A percentile compares a stretch with the other conserved stretches of the same genome.
Conservation (phyloP, 1,284 basidiomycete species). For the Leccinum solheimii region DNA sequence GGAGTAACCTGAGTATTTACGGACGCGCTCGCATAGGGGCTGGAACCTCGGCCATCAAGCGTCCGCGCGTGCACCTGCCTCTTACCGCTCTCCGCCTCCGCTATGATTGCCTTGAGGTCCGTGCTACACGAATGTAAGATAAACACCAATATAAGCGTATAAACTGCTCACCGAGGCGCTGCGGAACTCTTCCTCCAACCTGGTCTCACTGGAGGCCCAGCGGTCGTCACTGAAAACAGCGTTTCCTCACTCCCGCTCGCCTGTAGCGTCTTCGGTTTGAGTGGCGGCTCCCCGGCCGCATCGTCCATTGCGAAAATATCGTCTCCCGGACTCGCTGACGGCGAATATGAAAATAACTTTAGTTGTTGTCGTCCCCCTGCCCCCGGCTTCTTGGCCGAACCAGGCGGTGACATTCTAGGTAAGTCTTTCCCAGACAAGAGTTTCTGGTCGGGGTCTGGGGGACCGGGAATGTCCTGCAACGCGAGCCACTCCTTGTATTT, state of each 20-base stretch:
- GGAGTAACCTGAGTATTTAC: not conserved
- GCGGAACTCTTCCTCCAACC: conserved; percentile 47
- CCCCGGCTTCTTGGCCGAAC: conserved; percentile 33
- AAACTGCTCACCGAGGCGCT: conserved; percentile 42
- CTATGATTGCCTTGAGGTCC: conserved; percentile 87
- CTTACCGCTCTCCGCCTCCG: conserved; percentile 57
- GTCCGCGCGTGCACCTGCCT: conserved; percentile 6
- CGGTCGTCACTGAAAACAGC: not conserved
- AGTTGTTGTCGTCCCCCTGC: conserved; percentile 16
- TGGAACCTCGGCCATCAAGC: not conserved
- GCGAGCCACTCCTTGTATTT: conserved; percentile 79
- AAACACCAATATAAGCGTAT: not conserved
- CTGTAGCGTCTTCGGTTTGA: not conserved
- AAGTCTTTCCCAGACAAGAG: conserved; percentile 29
- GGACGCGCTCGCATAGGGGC: not conserved
- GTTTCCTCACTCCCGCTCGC: conserved; percentile 5
- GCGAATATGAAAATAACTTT: conserved; percentile 12
- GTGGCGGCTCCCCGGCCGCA: conserved; percentile 10
- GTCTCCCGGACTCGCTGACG: conserved; percentile 33
- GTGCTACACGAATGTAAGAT: conserved; percentile 43
- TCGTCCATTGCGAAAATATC: conserved; percentile 51
- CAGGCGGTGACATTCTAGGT: conserved; percentile 21
- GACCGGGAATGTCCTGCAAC: conserved; percentile 76
- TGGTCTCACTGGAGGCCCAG: conserved; percentile 3
- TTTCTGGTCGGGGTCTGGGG: conserved; percentile 50